Conservation (phyloP, 2,329 filamentous ascomycete genomes). For the Sclerotinia nivalis region DNA sequence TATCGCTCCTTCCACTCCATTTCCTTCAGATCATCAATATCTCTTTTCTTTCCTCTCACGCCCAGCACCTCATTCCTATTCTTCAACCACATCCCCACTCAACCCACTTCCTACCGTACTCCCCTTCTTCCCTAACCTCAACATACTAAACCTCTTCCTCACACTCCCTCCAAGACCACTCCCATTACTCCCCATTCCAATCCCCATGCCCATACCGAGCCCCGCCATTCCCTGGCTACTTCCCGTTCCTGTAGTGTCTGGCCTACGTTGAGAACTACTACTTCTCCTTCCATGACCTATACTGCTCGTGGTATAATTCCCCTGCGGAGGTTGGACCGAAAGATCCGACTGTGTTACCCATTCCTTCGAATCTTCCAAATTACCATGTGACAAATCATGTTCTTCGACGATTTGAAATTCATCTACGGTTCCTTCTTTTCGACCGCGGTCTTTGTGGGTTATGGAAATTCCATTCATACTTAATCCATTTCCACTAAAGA, state of each 20-base stretch:
- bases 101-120: conserved; percentile 40
- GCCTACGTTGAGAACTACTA: conserved; percentile 29
- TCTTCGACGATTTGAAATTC: not conserved
- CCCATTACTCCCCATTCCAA: conserved; percentile 30
- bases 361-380: conserved; percentile 21
- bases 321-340: conserved; percentile 13
- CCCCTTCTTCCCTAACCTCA: conserved; percentile 42
- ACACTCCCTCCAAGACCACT: conserved; percentile 39
- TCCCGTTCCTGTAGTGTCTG: conserved; percentile 22
- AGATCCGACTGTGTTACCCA: conserved; percentile 45
- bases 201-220: conserved; percentile 18
- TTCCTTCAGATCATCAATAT: not conserved
- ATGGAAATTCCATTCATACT: conserved; percentile 23
- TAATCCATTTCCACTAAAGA: conserved; percentile 25
- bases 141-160: conserved; percentile 39
- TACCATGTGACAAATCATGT: conserved; percentile 18
- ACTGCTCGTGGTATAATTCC: conserved; percentile 7
- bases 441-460: conserved; percentile 15
- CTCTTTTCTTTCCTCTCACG: not conserved
- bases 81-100: conserved; percentile 34
- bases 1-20: not conserved
- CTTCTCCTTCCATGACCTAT: conserved; percentile 27
- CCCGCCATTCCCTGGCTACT: conserved; percentile 17
- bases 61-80: not conserved
- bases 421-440: conserved; percentile 10